A percentile compares a stretch with the other conserved stretches of the same genome.
Evolutionary conservation across 73 alveolate species (phyloP).

Genomic region (Durusdinium trenchii): DNA sequence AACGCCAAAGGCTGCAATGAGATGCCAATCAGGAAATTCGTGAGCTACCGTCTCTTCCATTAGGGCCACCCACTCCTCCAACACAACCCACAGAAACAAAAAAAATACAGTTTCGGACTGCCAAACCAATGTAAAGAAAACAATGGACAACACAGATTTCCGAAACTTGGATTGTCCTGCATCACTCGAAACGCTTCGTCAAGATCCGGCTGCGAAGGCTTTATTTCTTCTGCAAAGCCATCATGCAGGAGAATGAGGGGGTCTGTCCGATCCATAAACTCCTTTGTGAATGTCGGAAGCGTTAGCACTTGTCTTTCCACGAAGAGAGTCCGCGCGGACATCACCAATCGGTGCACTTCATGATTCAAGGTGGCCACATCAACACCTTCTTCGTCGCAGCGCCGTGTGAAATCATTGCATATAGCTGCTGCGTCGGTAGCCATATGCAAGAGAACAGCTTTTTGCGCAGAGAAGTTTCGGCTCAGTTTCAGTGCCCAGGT

Average conservation of each 20-base stretch:
- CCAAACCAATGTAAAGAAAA: background rate
- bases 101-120: background rate
- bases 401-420: background rate
- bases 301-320: background rate
- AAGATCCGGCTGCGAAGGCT: background rate
- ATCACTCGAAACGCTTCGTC: background rate
- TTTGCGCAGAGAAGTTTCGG: background rate
- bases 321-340: background rate
- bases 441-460: background rate
- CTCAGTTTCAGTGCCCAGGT: background rate
- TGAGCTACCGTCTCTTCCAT: background rate
- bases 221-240: background rate
- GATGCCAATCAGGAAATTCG: constrained; percentile 19
- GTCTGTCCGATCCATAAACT: background rate
- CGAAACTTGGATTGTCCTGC: background rate
- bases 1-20: background rate
- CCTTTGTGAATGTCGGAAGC: background rate
- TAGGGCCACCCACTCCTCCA: constrained; percentile 1
- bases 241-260: background rate
- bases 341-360: background rate
- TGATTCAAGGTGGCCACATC: background rate
- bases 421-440: background rate
- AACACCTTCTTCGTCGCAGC: background rate
- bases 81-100: too few species aligned
- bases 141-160: background rate